A percentile compares a stretch with the other conserved stretches of the same genome.
Conservation (phyloP, 306 rosid genomes). For the Dryas alaskensis region DNA sequence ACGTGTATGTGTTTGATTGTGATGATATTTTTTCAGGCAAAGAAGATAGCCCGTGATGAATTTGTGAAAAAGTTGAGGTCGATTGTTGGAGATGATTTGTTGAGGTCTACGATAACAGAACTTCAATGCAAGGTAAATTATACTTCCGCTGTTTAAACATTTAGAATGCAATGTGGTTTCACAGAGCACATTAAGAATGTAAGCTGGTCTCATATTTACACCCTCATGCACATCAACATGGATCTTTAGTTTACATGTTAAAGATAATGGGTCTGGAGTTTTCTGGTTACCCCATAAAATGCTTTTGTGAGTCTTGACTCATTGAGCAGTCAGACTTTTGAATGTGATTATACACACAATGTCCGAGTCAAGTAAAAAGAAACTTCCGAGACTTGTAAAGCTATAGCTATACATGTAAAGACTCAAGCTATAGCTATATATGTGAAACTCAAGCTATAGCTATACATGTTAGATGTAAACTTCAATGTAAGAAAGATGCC, state of each 20-base stretch:
- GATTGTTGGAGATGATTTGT: conserved; percentile 67
- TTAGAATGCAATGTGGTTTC: background rate
- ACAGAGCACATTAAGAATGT: background rate
- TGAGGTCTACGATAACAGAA: conserved; percentile 56
- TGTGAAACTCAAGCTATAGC: too few relatives aligned
- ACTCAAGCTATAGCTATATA: too few relatives aligned
- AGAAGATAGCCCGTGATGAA: conserved; percentile 60
- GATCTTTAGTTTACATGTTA: background rate
- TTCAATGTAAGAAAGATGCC: too few relatives aligned
- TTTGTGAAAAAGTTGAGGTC: conserved; percentile 67
- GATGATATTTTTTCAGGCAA: conserved; percentile 43
- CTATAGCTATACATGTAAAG: background rate
- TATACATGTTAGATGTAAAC: too few relatives aligned
- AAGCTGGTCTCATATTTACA: too few relatives aligned
- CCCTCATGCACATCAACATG: too few relatives aligned
- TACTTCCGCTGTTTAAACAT: background rate
- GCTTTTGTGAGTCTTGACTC: background rate
- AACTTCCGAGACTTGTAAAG: background rate
- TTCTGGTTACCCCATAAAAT: background rate
- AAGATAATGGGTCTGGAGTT: background rate
- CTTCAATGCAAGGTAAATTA: conserved; percentile 57
- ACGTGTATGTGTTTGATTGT: background rate
- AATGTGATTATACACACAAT: background rate
- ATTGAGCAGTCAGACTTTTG: background rate
- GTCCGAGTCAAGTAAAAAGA: background rate